These are phyloP conservation scores for Pythium aphanidermatum DNA, from an alignment of 352 stramenopile species.

Conservation along the genomic window DNA sequence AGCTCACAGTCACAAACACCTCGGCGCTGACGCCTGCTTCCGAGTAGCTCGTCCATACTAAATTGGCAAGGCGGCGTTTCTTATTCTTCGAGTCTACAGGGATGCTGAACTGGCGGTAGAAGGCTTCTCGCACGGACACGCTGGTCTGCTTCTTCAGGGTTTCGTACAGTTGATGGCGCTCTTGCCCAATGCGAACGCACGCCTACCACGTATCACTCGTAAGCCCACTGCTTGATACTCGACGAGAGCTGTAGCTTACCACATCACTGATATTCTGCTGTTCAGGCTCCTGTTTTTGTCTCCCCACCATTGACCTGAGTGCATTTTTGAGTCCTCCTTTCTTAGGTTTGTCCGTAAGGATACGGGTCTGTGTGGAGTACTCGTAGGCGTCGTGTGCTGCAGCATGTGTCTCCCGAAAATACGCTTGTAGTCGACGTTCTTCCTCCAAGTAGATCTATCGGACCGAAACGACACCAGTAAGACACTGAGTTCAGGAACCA, in stretches of 20 bases:
- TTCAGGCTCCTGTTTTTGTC: conserved; percentile 11
- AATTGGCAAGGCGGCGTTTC: conserved; percentile 55
- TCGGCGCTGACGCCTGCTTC: conserved; percentile 54
- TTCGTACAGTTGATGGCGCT: conserved; percentile 50
- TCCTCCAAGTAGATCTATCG: conserved; percentile 60
- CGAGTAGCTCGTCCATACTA: conserved; percentile 62
- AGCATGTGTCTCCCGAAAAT: conserved; percentile 26
- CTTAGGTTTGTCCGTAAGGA: conserved; percentile 13
- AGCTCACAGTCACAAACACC: conserved; percentile 54
- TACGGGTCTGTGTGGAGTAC: conserved; percentile 26
- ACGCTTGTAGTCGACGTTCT: conserved; percentile 38
- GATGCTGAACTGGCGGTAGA: conserved; percentile 69
- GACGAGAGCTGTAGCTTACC: conserved; percentile 11
- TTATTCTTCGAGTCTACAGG: conserved; percentile 46
- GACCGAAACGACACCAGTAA: no score
- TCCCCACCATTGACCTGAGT: conserved; percentile 25
- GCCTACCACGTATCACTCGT: conserved; percentile 20
- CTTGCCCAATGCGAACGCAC: conserved; percentile 42
- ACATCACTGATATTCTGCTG: conserved; percentile 27
- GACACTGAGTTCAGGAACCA: not conserved
- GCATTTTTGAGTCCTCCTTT: conserved; percentile 14
- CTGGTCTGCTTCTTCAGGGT: conserved; percentile 45
- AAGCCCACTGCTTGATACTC: conserved; percentile 20
- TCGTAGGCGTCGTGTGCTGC: conserved; percentile 33
- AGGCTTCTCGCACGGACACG: conserved; percentile 28